Base-by-base conservation (phyloP, 805 yeast genomes). In the Schwanniomyces vanrijiae region DNA sequence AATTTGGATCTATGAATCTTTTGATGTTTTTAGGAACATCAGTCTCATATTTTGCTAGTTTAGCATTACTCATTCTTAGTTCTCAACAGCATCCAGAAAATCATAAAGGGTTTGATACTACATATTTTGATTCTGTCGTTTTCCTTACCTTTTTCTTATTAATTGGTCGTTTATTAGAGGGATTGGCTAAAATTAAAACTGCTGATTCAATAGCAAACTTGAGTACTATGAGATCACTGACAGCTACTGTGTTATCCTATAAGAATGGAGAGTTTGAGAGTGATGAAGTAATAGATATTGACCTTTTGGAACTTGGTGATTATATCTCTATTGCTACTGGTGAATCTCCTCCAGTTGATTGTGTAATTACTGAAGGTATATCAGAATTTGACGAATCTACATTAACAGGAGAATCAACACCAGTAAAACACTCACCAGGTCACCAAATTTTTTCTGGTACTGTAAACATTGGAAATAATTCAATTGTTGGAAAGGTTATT, bases 71-170 rank as follows among this genome's bases (percentile, higher is more conserved):
- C 10, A 71, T 63, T 3, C 59, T 80, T 29, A 76, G 78, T 34
- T 77, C 83, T 0, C 65, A 55, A 38, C 61, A 60, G 39, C 38
- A 51, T 24, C 47, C 59, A 1, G 37, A 42, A n/a, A 16, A 55
- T 3, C 42, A 52, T n/a, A 55, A 53, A 58, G 85, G 81, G 1
- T 74, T 75, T 48, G 74, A 80, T 13, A 83, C 89, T 3, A 83
- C 88, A 0, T 87, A 84, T 56, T 87, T 87, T 59, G 95, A 87
- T 58, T 83, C 91, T 4, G 92, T 86, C 24, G 88, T 87, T 3
- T 87, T 87, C 58, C 69, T 87, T 52, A 78, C 90, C 0, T 81
- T 87, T 56, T 87, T 87, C 63, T 65, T 87, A 46, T 69, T 87
- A 41, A 80, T 85, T 48, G 95, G 95, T 1, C 75, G 89, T 38